Base-by-base conservation (phyloP, 192 early-diverging fungal genomes). In the Geranomyces variabilis region DNA sequence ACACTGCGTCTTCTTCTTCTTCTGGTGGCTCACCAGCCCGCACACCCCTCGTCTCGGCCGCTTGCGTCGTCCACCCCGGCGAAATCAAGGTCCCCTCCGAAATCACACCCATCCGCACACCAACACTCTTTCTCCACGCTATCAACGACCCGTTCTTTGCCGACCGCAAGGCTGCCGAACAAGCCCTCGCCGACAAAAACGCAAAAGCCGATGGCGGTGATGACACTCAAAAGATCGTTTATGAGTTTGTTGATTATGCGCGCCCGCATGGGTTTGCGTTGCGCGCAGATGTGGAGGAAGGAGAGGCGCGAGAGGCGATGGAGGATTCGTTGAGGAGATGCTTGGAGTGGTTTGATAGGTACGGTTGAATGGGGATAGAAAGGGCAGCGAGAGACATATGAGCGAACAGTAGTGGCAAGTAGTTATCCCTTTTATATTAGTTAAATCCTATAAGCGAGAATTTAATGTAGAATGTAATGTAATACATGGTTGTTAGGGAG, bases 251-350 rank as follows among this genome's bases (percentile, higher is more conserved):
- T 3, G 51, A 53, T 17, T 53, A 53, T 53, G 24, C 3, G 7
- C 51, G 24, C 7, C 24, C 24, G 60, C 60, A 62, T 8, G 60
- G 60, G 28, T 62, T 62, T 62, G 60, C 60, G 28, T 21, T 62
- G 22, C 24, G 60, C 9, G 60, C 22, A 15, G 41, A 62, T 62
- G 10, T 36, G 8, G 30, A 62, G 60, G 60, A 62, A 21, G 28
- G n/a, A 12, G 30, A 29, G 10, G 60, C 30, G 6, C 0, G 30
- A 9, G 41, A 62, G 41, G 60, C 60, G 10, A 21, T 21, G 30
- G 41, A 62, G n/a, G 60, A 62, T 31, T 13, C 60, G 41, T 30
- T 62, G n/a, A 12, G 30, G 15, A 8, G 41, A 53, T 63, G 59
- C 33, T 10, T 63, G 31, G 69, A 46, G 33, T 59, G 53, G 13